A percentile compares a stretch with the other conserved stretches of the same genome.
phyloP scores from a whole-genome alignment of 805 yeast genomes.

The Candida golubevii region DNA sequence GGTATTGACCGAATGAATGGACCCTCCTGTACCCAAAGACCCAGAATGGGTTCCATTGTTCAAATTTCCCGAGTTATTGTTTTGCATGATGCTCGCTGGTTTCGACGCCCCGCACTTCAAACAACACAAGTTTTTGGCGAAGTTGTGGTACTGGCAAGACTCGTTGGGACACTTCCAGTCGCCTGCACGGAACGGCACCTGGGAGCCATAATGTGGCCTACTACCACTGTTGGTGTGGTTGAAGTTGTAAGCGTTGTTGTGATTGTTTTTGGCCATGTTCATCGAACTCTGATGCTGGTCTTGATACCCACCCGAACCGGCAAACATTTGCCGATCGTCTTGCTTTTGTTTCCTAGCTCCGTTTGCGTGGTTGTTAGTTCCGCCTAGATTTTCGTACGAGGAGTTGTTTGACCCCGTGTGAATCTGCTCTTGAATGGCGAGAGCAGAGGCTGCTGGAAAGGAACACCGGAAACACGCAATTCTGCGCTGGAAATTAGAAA shows the following conservation, averaged over 20 bases:
- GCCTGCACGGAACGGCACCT: constrained; percentile 94
- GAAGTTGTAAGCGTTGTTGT: constrained; percentile 14
- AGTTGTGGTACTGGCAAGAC: constrained; percentile 81
- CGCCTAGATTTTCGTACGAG: neutral
- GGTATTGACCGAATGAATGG: constrained; percentile 34
- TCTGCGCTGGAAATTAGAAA: constrained; percentile 89
- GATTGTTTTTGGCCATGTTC: constrained; percentile 14
- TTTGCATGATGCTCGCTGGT: constrained; percentile 27
- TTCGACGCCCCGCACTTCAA: constrained; percentile 82
- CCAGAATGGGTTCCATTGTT: constrained; percentile 3
- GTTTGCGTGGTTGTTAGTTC: neutral
- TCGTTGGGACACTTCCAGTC: constrained; percentile 91
- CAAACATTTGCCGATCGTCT: constrained; percentile 13
- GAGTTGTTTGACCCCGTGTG: constrained; percentile 21
- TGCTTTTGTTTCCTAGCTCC: constrained; percentile 8
- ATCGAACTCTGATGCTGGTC: constrained; percentile 10
- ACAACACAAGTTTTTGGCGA: constrained; percentile 85
- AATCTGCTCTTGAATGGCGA: constrained; percentile 62
- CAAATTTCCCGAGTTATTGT: neutral
- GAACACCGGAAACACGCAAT: constrained; percentile 92
- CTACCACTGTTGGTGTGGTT: constrained; percentile 14
- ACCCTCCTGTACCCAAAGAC: constrained; percentile 1
- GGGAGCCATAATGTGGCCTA: constrained; percentile 28
- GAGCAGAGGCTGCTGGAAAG: constrained; percentile 76
- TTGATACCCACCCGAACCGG: constrained; percentile 9